These are phyloP conservation scores for Candida fluviatilis DNA, from an alignment of 805 yeast species.

Conservation along the genomic window DNA sequence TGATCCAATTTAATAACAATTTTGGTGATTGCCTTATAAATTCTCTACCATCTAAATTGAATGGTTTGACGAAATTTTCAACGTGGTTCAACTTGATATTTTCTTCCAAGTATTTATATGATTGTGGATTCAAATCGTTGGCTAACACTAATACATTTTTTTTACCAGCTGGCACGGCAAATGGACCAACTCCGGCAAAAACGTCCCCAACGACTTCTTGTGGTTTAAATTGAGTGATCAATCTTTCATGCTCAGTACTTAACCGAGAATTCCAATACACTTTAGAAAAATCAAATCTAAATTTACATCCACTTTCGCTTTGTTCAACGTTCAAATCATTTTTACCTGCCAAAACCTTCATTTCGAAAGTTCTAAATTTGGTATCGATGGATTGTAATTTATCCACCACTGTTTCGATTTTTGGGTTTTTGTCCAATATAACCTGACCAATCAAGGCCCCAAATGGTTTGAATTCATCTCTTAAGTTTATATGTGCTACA, in stretches of 20 bases:
- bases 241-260: conserved; percentile 87
- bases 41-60: conserved; percentile 77
- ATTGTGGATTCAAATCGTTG: conserved; percentile 89
- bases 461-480: conserved; percentile 81
- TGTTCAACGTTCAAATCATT: conserved; percentile 76
- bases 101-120: conserved; percentile 62
- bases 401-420: conserved; percentile 84
- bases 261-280: conserved; percentile 97
- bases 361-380: conserved; percentile 83
- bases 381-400: conserved; percentile 85
- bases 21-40: conserved; percentile 63
- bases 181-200: conserved; percentile 98
- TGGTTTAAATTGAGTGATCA: conserved; percentile 56
- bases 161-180: conserved; percentile 93
- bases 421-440: conserved; percentile 79
- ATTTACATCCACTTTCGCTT: conserved; percentile 79
- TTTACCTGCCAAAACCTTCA: conserved; percentile 91
- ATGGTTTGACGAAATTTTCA: conserved; percentile 51
- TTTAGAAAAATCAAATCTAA: conserved; percentile 83
- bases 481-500: conserved; percentile 85
- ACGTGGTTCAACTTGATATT: conserved; percentile 68
- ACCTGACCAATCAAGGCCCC: conserved; percentile 83
- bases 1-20: conserved; percentile 45
- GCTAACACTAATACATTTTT: conserved; percentile 78
- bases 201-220: conserved; percentile 88